Evolutionary conservation across 225 moss, liverwort and hornwort species (phyloP), one percentile per base, ranked within the genome.

Genomic region (Anthoceros angustus): DNA sequence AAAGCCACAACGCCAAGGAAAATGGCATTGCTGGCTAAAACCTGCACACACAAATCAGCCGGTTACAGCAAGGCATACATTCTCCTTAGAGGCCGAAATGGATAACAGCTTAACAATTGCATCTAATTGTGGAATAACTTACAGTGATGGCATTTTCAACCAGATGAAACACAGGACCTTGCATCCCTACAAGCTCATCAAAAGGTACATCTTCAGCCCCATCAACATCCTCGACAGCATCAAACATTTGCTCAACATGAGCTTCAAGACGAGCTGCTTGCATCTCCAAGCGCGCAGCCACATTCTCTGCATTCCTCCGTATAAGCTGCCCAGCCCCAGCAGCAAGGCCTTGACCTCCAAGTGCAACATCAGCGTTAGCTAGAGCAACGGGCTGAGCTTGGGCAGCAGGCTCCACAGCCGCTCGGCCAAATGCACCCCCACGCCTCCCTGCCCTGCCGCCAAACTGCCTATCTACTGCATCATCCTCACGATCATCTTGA

Each of bases 201-300:
- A 98, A 98, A 25, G 98, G 98, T 66, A 98, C 92, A 77, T 98
- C 98, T 76, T 98, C 98, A 39, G 89, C 92, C 67, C 87, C 98
- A 66, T 98, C 92, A 16, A 78, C 89, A 77, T 98, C 98, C 72
- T 98, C 98, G 38, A 98, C 98, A 38, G 92, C 98, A 77, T 98
- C 98, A 67, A 98, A 90, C 81, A 98, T 89, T 70, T 98, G 98
- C 77, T 98, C 98, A 46, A 98, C 92, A 79, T 98, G 98, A 72
- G 92, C 98, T 83, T 98, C 98, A 55, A 98, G 74, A 64, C 89
- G 87, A 62, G 98, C 95, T 64, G 98, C 98, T 80, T 98, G 98
- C 80, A 89, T 80, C 80, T 98, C 98, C 84, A 98, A 77, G 42
- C 82, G 89, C 38, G 84, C 87, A 40, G 92, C 98, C 41, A 98